phyloP scores from a whole-genome alignment of 2,329 filamentous ascomycete genomes.

The Sporothrix phasma region DNA sequence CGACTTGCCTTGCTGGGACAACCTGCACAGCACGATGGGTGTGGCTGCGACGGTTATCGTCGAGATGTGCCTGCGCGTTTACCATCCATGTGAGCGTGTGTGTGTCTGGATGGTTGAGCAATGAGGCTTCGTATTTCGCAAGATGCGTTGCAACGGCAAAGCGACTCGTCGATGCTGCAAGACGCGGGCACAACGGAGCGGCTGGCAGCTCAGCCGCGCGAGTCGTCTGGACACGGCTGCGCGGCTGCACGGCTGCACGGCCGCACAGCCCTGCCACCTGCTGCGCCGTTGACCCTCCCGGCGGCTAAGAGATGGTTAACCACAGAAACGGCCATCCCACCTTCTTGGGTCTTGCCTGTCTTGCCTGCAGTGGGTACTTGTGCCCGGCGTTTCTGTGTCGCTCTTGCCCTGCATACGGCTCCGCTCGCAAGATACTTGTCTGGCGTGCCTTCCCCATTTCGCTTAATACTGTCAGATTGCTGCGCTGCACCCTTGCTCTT shows the following conservation, averaged over 20 bases:
- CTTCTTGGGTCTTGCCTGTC: not conserved
- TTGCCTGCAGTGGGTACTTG: not conserved
- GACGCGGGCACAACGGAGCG: not conserved
- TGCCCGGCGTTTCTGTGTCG: not conserved
- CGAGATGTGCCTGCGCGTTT: not conserved
- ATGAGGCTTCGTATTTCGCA: not conserved
- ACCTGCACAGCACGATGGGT: not conserved
- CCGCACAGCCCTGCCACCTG: constrained; percentile 9
- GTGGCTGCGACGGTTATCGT: not conserved
- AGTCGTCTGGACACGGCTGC: not conserved
- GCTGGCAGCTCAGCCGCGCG: not conserved
- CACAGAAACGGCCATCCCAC: not conserved
- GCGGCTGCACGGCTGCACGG: not conserved
- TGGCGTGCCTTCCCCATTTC: not conserved
- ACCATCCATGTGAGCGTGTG: not conserved
- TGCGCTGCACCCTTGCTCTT: not conserved
- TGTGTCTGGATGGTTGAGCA: not conserved
- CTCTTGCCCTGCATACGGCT: not conserved
- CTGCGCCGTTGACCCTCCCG: not conserved
- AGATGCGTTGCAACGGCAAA: not conserved
- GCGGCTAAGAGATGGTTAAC: not conserved
- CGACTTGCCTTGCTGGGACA: not conserved
- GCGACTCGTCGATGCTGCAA: not conserved
- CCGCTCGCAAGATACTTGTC: not conserved
- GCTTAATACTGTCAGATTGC: constrained; percentile 10